These are phyloP conservation scores for Ophiostoma tasmaniense DNA, from an alignment of 2,329 filamentous ascomycete species.

Conservation along the genomic window DNA sequence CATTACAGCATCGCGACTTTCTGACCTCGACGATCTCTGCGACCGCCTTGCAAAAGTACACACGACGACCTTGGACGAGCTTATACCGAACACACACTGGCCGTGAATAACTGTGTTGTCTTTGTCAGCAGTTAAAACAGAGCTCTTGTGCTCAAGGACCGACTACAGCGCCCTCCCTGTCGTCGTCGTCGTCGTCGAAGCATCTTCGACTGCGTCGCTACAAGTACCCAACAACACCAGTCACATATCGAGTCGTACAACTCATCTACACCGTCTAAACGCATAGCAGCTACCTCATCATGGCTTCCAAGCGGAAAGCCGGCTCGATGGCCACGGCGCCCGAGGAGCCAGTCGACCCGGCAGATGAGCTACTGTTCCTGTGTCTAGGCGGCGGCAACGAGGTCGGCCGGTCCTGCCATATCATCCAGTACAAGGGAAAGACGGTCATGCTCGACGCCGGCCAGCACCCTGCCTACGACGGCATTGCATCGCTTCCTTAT, in stretches of 20 bases:
- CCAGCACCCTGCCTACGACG: slow-evolving; percentile 93
- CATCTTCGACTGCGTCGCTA: not conserved
- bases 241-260: not conserved
- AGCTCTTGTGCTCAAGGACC: not conserved
- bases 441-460: slow-evolving; percentile 98
- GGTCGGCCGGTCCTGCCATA: slow-evolving; percentile 93
- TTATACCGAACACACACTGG: not conserved
- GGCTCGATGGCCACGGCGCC: slow-evolving; percentile 60
- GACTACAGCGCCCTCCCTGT: not conserved
- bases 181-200: not conserved
- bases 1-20: not conserved
- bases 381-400: slow-evolving; percentile 94
- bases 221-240: not conserved
- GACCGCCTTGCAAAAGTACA: not conserved
- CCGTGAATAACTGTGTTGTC: not conserved
- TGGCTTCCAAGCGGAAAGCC: slow-evolving; percentile 92
- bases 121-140: not conserved
- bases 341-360: slow-evolving; percentile 84
- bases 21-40: not conserved
- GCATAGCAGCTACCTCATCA: slow-evolving; percentile 30
- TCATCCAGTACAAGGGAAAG: slow-evolving; percentile 98
- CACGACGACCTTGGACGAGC: not conserved
- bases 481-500: slow-evolving; percentile 85
- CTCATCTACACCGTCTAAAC: not conserved
- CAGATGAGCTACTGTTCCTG: slow-evolving; percentile 90